phyloP scores from a whole-genome alignment of 371 early-diverging fungal genomes.

The Haplosporangium sp. region DNA sequence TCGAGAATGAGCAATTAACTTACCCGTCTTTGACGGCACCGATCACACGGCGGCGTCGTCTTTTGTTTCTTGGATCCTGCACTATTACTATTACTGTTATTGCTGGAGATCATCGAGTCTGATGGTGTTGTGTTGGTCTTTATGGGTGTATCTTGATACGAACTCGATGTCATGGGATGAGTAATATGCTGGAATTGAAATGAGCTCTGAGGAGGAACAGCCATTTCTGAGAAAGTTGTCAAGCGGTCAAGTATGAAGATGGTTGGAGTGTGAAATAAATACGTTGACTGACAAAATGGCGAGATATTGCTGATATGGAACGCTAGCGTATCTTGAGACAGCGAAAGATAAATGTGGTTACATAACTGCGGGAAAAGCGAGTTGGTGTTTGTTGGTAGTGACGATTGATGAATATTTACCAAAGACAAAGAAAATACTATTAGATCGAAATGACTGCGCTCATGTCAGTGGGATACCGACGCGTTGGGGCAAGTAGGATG shows the following conservation, averaged over 20 bases:
- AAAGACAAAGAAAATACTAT: background rate
- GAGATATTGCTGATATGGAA: too few relatives aligned
- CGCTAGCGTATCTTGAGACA: too few relatives aligned
- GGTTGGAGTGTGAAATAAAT: background rate
- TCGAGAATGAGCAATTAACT: background rate
- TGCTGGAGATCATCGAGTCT: background rate
- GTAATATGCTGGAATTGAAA: conserved; percentile 40
- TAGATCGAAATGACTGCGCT: too few relatives aligned
- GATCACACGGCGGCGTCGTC: conserved; percentile 51
- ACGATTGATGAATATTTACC: too few relatives aligned
- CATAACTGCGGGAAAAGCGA: too few relatives aligned
- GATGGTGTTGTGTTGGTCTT: conserved; percentile 15
- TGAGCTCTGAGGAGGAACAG: conserved; percentile 28
- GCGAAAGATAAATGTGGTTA: too few relatives aligned
- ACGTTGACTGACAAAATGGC: too few relatives aligned
- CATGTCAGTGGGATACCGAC: too few relatives aligned
- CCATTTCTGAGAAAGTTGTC: conserved; percentile 18
- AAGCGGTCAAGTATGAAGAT: background rate
- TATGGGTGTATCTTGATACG: conserved; percentile 20
- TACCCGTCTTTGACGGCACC: conserved; percentile 55
- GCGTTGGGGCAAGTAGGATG: too few relatives aligned
- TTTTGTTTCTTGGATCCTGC: conserved; percentile 49
- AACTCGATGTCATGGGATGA: conserved; percentile 7
- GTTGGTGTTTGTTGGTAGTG: too few relatives aligned
- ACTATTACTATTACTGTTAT: background rate